phyloP scores from a whole-genome alignment of 768 basidiomycete genomes.

The Rubroboletus pulcherrimus region DNA sequence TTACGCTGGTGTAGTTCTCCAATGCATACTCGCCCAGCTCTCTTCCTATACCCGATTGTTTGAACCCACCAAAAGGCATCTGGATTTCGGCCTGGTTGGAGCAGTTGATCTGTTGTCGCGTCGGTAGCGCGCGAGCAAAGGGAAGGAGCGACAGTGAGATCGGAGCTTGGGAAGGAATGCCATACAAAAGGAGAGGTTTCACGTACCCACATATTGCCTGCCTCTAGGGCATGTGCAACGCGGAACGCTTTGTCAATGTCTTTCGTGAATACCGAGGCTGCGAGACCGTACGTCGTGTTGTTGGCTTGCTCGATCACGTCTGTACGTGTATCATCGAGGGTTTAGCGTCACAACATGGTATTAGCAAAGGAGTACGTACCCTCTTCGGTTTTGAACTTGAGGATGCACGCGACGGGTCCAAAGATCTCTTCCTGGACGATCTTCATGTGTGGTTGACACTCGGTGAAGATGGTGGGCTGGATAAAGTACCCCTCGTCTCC shows the following conservation, averaged over 20 bases:
- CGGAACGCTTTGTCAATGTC: constrained; percentile 37
- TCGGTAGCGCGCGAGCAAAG: not conserved
- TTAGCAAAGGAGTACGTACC: not conserved
- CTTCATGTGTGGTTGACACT: constrained; percentile 7
- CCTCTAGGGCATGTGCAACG: constrained; percentile 41
- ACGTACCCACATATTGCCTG: constrained; percentile 58
- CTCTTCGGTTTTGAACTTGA: constrained; percentile 7
- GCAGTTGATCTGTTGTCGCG: constrained; percentile 1
- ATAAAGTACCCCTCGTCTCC: constrained; percentile 10
- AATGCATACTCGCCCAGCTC: constrained; percentile 11
- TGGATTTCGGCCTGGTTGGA: constrained; percentile 3
- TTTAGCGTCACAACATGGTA: not conserved
- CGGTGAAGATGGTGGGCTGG: constrained; percentile 11
- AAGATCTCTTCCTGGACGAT: constrained; percentile 12
- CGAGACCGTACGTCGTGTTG: constrained; percentile 8
- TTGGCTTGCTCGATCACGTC: constrained; percentile 11
- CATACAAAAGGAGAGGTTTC: not conserved
- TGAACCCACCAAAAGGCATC: constrained; percentile 12
- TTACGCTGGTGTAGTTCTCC: constrained; percentile 9
- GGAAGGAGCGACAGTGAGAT: not conserved
- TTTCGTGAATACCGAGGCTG: constrained; percentile 8
- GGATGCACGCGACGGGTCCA: constrained; percentile 9
- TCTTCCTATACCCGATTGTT: constrained; percentile 8
- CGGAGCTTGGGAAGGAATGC: not conserved
- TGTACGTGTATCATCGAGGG: not conserved